Evolutionary conservation across 371 early-diverging fungal species (phyloP).

Genomic region (Mortierella sp.): DNA sequence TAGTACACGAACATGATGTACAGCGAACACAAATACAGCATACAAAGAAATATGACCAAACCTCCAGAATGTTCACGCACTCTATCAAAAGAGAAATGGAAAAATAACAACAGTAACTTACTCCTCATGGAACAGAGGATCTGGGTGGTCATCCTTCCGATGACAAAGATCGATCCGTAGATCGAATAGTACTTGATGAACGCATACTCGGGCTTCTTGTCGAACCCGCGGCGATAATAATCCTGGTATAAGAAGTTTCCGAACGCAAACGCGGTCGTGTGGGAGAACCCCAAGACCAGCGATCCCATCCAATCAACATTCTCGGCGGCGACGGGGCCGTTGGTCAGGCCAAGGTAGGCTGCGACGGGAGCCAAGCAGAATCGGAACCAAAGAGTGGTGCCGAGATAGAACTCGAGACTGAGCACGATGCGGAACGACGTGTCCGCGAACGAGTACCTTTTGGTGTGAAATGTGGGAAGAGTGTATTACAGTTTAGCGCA

Average conservation of each 20-base stretch:
- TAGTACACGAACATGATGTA: neutral
- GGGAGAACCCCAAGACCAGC: conserved; percentile 53
- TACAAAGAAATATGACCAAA: neutral
- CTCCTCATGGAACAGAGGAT: conserved; percentile 48
- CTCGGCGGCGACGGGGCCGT: conserved; percentile 7
- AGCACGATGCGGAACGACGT: conserved; percentile 54
- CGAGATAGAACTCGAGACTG: conserved; percentile 52
- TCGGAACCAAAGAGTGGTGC: conserved; percentile 56
- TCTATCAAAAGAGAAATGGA: neutral
- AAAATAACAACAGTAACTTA: conserved; percentile 10
- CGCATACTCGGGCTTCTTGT: conserved; percentile 55
- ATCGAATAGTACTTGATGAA: conserved; percentile 57
- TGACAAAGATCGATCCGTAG: conserved; percentile 56
- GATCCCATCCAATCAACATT: conserved; percentile 52
- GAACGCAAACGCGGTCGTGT: conserved; percentile 54
- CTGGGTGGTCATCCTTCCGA: conserved; percentile 50
- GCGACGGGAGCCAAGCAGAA: conserved; percentile 48
- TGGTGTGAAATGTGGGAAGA: neutral
- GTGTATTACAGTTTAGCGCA: neutral
- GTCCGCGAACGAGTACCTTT: conserved; percentile 53
- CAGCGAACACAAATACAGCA: neutral
- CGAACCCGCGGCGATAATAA: conserved; percentile 52
- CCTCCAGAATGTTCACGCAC: neutral
- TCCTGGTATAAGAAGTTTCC: conserved; percentile 56
- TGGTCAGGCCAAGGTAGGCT: conserved; percentile 38